A percentile compares a stretch with the other conserved stretches of the same genome.
These are phyloP conservation scores for Termitomyces sp. DNA, from an alignment of 768 basidiomycete species.

Conservation along the genomic window DNA sequence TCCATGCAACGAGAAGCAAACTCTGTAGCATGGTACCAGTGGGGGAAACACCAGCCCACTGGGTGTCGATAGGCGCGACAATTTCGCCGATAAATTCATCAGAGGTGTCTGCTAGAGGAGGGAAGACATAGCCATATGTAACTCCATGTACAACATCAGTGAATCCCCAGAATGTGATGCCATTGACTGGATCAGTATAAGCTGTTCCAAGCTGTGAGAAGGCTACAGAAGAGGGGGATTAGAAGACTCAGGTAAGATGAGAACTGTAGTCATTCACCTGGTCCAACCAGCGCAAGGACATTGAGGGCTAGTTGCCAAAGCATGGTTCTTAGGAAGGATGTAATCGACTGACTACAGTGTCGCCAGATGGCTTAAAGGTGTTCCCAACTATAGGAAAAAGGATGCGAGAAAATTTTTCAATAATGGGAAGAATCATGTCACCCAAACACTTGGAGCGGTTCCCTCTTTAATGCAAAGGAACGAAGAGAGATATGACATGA, in stretches of 20 bases:
- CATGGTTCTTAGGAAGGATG: conserved; percentile 20
- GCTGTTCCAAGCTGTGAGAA: conserved; percentile 35
- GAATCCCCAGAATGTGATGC: conserved; percentile 45
- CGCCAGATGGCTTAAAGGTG: conserved; percentile 13
- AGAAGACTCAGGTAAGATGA: not conserved
- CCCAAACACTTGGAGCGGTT: conserved; percentile 1
- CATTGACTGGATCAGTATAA: conserved; percentile 48
- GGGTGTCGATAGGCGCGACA: conserved; percentile 43
- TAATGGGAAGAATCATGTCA: conserved; percentile 12
- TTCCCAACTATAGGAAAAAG: conserved; percentile 1
- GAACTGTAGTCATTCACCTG: conserved; percentile 24
- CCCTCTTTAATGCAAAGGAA: conserved; percentile 8
- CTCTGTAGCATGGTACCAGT: conserved; percentile 50
- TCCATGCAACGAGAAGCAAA: conserved; percentile 57
- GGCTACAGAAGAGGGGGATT: conserved; percentile 18
- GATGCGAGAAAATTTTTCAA: conserved; percentile 22
- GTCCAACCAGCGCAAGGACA: conserved; percentile 32
- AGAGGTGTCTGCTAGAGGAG: conserved; percentile 34
- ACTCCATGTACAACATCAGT: conserved; percentile 37
- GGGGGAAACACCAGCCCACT: conserved; percentile 53
- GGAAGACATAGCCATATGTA: conserved; percentile 47
- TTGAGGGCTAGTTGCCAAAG: conserved; percentile 26
- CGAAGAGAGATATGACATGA: conserved; percentile 7
- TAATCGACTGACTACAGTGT: not conserved
- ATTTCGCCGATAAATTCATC: conserved; percentile 61